A percentile compares a stretch with the other conserved stretches of the same genome.
Conservation (phyloP, 1,284 basidiomycete species). For the Vanrija humicola region DNA sequence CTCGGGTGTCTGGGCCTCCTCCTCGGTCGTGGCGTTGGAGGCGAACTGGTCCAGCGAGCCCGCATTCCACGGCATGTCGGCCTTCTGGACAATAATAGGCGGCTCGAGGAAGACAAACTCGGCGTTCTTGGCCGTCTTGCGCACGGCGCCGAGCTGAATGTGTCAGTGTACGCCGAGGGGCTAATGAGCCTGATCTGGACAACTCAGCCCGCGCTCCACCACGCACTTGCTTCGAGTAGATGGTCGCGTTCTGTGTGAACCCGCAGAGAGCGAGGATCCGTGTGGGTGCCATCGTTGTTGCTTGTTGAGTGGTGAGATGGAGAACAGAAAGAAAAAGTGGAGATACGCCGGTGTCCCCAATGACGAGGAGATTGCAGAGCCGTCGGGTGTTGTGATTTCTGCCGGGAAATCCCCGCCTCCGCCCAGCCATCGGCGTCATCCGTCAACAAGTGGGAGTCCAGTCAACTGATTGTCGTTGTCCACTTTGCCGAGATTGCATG, state of each 20-base stretch:
- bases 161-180: conserved; percentile 6
- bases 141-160: conserved; percentile 29
- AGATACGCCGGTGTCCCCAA: background rate
- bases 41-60: conserved; percentile 55
- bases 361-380: background rate
- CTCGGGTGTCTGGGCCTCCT: conserved; percentile 56
- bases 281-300: conserved; percentile 10
- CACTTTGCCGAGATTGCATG: background rate
- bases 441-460: no score
- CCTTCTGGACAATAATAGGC: conserved; percentile 65
- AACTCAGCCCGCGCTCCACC: background rate
- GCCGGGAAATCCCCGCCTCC: no score
- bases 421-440: no score
- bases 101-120: conserved; percentile 70
- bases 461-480: no score
- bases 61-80: conserved; percentile 59
- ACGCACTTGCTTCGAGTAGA: conserved; percentile 74
- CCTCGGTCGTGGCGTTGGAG: conserved; percentile 55
- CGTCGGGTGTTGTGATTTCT: background rate
- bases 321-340: background rate
- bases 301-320: background rate
- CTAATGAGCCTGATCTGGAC: background rate
- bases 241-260: conserved; percentile 72
- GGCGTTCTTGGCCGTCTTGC: conserved; percentile 53
- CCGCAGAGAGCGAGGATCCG: conserved; percentile 52